These are phyloP conservation scores for Lachnellula hyalina DNA, from an alignment of 2,329 filamentous ascomycete species.

Conservation along the genomic window DNA sequence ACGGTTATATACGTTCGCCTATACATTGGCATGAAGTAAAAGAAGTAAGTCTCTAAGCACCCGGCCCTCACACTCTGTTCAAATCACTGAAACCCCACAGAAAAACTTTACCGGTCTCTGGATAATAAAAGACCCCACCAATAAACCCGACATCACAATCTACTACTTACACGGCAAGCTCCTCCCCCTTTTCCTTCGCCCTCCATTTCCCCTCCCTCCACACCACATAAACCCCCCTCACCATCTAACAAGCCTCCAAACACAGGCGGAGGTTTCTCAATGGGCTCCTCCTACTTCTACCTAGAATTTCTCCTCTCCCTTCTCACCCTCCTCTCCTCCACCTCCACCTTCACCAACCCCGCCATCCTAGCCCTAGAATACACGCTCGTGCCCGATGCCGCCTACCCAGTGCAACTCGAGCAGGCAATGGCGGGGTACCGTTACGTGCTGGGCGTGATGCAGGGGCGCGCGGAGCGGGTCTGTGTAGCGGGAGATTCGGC, in stretches of 20 bases:
- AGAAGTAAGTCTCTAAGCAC: constrained; percentile 36
- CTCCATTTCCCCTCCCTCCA: neutral
- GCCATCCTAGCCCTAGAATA: constrained; percentile 78
- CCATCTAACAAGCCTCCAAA: neutral
- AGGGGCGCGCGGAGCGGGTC: constrained; percentile 49
- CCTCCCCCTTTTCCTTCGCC: neutral
- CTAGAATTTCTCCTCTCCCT: constrained; percentile 75
- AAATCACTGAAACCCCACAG: constrained; percentile 28
- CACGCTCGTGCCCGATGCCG: constrained; percentile 62
- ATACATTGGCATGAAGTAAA: constrained; percentile 59
- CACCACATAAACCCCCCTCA: neutral
- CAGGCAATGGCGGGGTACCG: constrained; percentile 67
- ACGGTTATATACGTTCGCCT: constrained; percentile 59
- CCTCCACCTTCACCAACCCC: constrained; percentile 63
- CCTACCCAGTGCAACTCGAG: constrained; percentile 68
- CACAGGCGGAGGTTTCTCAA: constrained; percentile 71
- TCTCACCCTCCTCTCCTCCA: constrained; percentile 58
- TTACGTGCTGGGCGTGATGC: constrained; percentile 56
- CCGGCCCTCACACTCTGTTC: neutral
- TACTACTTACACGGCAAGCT: constrained; percentile 72
- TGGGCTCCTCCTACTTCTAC: constrained; percentile 81
- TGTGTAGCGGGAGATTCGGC: constrained; percentile 76
- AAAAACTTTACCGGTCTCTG: constrained; percentile 60
- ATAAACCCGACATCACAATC: constrained; percentile 67
- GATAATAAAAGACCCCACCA: constrained; percentile 56